phyloP scores from a whole-genome alignment of 2,329 filamentous ascomycete genomes.

The Ophiocordyceps camponoti-leonardi region DNA sequence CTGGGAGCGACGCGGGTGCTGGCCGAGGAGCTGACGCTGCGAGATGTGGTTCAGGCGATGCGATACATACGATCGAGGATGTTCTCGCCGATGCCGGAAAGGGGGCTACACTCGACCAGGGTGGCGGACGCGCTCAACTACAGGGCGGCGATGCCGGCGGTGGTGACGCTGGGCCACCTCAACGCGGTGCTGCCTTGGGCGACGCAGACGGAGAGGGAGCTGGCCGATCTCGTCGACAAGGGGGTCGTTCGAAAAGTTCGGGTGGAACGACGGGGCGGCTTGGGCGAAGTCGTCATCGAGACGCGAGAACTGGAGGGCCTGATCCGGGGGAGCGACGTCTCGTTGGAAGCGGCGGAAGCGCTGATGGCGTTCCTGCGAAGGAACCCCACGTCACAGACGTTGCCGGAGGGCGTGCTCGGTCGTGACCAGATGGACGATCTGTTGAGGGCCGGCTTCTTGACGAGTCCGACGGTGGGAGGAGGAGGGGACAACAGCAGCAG shows the following conservation, averaged over 20 bases:
- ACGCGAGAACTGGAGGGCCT: slow-evolving; percentile 35
- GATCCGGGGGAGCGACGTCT: slow-evolving; percentile 19
- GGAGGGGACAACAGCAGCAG: slow-evolving; percentile 16
- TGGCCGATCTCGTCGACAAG: slow-evolving; percentile 38
- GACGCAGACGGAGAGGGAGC: slow-evolving; percentile 49
- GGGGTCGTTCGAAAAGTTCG: slow-evolving; percentile 44
- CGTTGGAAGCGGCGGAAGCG: slow-evolving; percentile 25
- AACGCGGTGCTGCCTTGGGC: slow-evolving; percentile 44
- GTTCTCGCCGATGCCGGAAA: slow-evolving; percentile 45
- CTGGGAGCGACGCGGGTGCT: slow-evolving; percentile 37
- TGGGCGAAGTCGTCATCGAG: slow-evolving; percentile 49
- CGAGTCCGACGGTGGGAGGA: slow-evolving; percentile 18
- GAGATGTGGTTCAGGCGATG: slow-evolving; percentile 48
- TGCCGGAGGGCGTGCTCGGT: slow-evolving; percentile 17
- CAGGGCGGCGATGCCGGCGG: slow-evolving; percentile 38
- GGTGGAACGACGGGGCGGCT: slow-evolving; percentile 41
- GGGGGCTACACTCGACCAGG: slow-evolving; percentile 46
- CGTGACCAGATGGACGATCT: slow-evolving; percentile 35
- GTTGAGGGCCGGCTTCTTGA: slow-evolving; percentile 51
- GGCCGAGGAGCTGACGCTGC: slow-evolving; percentile 35
- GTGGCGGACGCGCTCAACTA: slow-evolving; percentile 48
- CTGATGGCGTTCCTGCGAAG: slow-evolving; percentile 34
- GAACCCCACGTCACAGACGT: slow-evolving; percentile 25
- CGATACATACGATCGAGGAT: slow-evolving; percentile 41
- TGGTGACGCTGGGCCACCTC: slow-evolving; percentile 50